Percentiles rank a stretch among this genome's conserved stretches.
These are phyloP conservation scores for Mucor ambiguus DNA, from an alignment of 371 early-diverging fungal genomes.

Conservation along the genomic window DNA sequence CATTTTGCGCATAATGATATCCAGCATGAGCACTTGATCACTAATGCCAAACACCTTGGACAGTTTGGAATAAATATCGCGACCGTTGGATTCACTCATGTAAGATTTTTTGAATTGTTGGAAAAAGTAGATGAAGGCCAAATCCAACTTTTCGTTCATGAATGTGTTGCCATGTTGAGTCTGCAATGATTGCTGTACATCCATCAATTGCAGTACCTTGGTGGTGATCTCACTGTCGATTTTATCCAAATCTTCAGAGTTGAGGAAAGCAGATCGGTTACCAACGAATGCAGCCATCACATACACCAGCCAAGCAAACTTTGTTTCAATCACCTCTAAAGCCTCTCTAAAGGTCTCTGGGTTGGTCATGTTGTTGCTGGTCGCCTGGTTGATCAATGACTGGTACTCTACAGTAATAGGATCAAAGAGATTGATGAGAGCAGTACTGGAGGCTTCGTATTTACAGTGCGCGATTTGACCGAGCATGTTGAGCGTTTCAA, in stretches of 20 bases:
- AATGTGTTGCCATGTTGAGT: conserved; percentile 45
- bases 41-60: conserved; percentile 57
- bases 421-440: conserved; percentile 63
- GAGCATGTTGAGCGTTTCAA: conserved; percentile 73
- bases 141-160: conserved; percentile 66
- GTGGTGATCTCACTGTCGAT: conserved; percentile 69
- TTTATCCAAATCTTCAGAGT: conserved; percentile 64
- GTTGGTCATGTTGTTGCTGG: conserved; percentile 5
- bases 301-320: conserved; percentile 85
- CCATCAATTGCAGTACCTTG: conserved; percentile 61
- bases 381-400: conserved; percentile 27
- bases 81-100: conserved; percentile 54
- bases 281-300: conserved; percentile 73
- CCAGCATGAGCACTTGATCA: conserved; percentile 61
- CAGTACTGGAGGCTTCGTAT: conserved; percentile 66
- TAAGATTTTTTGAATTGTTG: conserved; percentile 78
- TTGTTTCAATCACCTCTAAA: conserved; percentile 60
- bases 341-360: conserved; percentile 47
- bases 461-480: conserved; percentile 76
- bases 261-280: conserved; percentile 64
- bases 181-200: conserved; percentile 51
- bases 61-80: conserved; percentile 56
- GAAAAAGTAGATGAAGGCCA: conserved; percentile 80
- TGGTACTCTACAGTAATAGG: conserved; percentile 71
- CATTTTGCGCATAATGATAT: conserved; percentile 74